These are phyloP conservation scores for Pelargonium nanum DNA, from an alignment of 345 rosid genomes.

Conservation along the genomic window DNA sequence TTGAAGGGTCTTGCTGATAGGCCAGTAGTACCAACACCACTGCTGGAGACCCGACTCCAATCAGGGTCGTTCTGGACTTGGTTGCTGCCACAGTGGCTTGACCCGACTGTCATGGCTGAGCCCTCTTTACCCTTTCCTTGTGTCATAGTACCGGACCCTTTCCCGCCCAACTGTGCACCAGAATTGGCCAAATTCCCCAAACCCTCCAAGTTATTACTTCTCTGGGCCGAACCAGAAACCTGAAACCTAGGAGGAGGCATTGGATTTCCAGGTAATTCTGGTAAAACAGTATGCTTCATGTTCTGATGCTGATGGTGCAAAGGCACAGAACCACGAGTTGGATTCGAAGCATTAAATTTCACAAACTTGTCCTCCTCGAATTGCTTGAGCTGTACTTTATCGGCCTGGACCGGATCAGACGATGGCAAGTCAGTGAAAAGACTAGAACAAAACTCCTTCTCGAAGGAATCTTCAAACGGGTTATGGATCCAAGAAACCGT, in stretches of 20 bases:
- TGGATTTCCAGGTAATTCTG: conserved; percentile 14
- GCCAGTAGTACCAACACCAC: conserved; percentile 19
- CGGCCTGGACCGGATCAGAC: conserved; percentile 16
- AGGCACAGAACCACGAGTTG: conserved; percentile 1
- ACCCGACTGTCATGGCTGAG: conserved; percentile 51
- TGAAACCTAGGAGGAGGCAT: conserved; percentile 43
- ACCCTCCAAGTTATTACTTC: conserved; percentile 15
- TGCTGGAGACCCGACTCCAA: conserved; percentile 32
- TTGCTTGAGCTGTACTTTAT: conserved; percentile 18
- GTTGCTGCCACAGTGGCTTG: conserved; percentile 50
- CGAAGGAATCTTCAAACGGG: conserved; percentile 46
- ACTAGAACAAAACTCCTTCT: conserved; percentile 41
- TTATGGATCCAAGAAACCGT: conserved; percentile 55
- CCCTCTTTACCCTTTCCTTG: conserved; percentile 24
- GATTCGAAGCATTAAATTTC: conserved; percentile 10
- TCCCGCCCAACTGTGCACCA: conserved; percentile 6
- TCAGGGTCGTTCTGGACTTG: conserved; percentile 32
- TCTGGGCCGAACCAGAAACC: conserved; percentile 15
- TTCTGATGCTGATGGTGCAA: conserved; percentile 16
- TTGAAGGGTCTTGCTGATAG: conserved; percentile 20
- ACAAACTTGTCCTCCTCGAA: conserved; percentile 13
- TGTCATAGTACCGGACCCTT: conserved; percentile 8
- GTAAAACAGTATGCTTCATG: conserved; percentile 9
- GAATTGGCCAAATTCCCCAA: conserved; percentile 17
- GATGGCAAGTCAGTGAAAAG: conserved; percentile 32